These are phyloP conservation scores for Panaeolus cyanescens DNA, from an alignment of 768 basidiomycete species.

Conservation along the genomic window DNA sequence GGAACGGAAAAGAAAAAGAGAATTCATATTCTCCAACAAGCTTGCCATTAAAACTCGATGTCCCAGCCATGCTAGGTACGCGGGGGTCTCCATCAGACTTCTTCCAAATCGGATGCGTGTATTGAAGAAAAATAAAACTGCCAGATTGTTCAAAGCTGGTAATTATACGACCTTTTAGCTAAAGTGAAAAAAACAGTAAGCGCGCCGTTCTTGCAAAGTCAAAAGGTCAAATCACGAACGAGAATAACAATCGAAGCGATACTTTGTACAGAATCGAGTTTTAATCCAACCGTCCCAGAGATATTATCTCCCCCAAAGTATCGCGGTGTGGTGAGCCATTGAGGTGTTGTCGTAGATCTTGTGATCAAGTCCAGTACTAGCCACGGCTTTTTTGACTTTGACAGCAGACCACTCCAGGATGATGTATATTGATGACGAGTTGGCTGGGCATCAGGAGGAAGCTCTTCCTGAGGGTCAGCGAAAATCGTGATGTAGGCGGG, in stretches of 20 bases:
- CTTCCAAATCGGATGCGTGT: slow-evolving; percentile 23
- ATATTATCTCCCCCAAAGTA: slow-evolving; percentile 48
- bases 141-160: slow-evolving; percentile 18
- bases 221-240: neutral
- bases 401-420: neutral
- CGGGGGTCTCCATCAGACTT: slow-evolving; percentile 21
- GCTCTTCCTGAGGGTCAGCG: neutral
- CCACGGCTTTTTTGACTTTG: neutral
- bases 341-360: neutral
- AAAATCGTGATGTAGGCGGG: neutral
- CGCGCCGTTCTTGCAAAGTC: neutral
- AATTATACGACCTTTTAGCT: slow-evolving; percentile 27
- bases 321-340: slow-evolving; percentile 5
- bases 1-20: slow-evolving; percentile 33
- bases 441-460: neutral
- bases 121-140: slow-evolving; percentile 20
- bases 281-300: slow-evolving; percentile 47
- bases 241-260: slow-evolving; percentile 33
- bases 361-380: neutral
- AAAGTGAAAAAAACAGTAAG: neutral
- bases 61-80: neutral
- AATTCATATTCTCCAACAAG: slow-evolving; percentile 27
- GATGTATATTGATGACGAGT: neutral
- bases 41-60: slow-evolving; percentile 14
- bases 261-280: slow-evolving; percentile 46